Evolutionary conservation across 1,284 basidiomycete genomes (phyloP).

Genomic region (Omphalotus olearius): DNA sequence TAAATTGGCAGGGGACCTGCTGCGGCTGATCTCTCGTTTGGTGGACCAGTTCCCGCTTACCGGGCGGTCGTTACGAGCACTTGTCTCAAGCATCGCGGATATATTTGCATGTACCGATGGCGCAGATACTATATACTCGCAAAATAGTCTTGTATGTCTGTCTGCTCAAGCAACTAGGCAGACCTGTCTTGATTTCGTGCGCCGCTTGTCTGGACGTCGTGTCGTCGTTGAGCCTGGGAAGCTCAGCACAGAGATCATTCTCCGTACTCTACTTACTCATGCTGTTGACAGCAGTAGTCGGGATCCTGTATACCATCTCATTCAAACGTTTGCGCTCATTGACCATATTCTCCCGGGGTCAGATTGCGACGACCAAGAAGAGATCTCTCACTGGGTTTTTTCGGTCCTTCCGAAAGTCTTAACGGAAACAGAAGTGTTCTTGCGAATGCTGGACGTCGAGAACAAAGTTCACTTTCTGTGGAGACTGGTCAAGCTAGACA

Average conservation of each 20-base stretch:
- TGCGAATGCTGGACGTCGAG: constrained; percentile 50
- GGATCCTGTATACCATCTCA: constrained; percentile 54
- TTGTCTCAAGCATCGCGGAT: constrained; percentile 44
- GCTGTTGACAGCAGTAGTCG: constrained; percentile 31
- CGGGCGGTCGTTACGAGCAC: constrained; percentile 39
- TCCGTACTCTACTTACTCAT: constrained; percentile 52
- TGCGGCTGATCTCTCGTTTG: constrained; percentile 47
- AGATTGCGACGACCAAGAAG: constrained; percentile 19
- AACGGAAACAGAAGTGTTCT: constrained; percentile 49
- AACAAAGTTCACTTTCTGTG: constrained; percentile 51
- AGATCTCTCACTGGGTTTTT: constrained; percentile 41
- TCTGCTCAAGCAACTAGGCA: constrained; percentile 42
- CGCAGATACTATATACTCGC: constrained; percentile 39
- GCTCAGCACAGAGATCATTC: constrained; percentile 41
- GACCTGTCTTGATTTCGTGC: constrained; percentile 47
- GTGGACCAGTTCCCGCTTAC: constrained; percentile 43
- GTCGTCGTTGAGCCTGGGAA: constrained; percentile 32
- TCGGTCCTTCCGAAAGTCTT: constrained; percentile 55
- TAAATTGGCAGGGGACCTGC: constrained; percentile 44
- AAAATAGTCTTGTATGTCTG: constrained; percentile 32
- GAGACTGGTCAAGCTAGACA: constrained; percentile 53
- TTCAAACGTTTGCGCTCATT: constrained; percentile 52
- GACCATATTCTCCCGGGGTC: constrained; percentile 49
- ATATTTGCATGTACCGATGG: constrained; percentile 53
- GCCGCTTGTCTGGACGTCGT: constrained; percentile 33